Percentiles rank a stretch among this genome's conserved stretches.
These are phyloP conservation scores for Populus davidiana DNA, from an alignment of 345 rosid genomes.

Conservation along the genomic window DNA sequence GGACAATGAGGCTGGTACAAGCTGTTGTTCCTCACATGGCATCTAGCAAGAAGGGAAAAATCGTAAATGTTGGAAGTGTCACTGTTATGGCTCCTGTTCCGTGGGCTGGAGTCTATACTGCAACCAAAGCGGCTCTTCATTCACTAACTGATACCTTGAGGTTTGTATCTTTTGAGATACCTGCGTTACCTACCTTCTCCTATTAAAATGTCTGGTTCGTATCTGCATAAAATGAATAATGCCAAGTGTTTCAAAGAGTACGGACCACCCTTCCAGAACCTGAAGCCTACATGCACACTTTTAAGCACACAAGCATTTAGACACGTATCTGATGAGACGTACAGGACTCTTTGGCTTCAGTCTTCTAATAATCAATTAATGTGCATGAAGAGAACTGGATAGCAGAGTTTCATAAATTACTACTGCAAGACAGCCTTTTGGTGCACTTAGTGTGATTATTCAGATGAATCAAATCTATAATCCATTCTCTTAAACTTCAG, in stretches of 20 bases:
- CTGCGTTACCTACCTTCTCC: background rate
- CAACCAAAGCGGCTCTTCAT: slow-evolving; percentile 88
- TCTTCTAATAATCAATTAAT: background rate
- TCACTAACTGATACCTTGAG: slow-evolving; percentile 75
- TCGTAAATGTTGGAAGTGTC: slow-evolving; percentile 75
- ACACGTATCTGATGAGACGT: background rate
- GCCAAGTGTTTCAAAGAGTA: background rate
- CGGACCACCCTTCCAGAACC: background rate
- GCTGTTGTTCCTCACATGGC: slow-evolving; percentile 89
- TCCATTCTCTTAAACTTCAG: background rate
- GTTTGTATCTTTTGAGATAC: slow-evolving; percentile 29
- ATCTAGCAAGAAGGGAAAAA: slow-evolving; percentile 60
- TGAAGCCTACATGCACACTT: background rate
- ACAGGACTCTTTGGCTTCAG: background rate
- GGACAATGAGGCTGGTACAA: slow-evolving; percentile 79
- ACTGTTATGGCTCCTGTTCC: slow-evolving; percentile 57
- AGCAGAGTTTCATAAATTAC: background rate
- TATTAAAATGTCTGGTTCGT: background rate
- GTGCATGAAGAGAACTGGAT: background rate
- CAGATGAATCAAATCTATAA: background rate
- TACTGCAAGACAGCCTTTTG: background rate
- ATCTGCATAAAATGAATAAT: background rate
- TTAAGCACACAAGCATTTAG: too few species aligned
- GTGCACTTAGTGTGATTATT: background rate
- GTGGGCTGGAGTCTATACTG: slow-evolving; percentile 75